Conservation (phyloP, 805 yeast genomes). For the Candida gorgasii region DNA sequence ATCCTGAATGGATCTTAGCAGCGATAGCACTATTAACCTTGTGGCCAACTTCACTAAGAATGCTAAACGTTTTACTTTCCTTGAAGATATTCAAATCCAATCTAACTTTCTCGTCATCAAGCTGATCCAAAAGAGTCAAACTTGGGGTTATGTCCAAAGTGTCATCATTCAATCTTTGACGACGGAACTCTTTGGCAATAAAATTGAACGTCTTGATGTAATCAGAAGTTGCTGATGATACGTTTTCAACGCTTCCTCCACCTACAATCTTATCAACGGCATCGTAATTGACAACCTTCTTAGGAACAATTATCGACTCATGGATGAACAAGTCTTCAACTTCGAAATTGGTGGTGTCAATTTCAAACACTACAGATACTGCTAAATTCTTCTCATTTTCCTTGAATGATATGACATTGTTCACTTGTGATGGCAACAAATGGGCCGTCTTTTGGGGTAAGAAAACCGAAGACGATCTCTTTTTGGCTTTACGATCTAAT, state of each 20-base stretch:
- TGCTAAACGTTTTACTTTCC: constrained; percentile 52
- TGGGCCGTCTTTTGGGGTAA: constrained; percentile 74
- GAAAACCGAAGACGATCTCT: constrained; percentile 85
- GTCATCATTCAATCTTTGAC: constrained; percentile 59
- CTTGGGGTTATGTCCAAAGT: constrained; percentile 49
- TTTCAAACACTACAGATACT: constrained; percentile 74
- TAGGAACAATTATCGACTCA: constrained; percentile 69
- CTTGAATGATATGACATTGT: constrained; percentile 59
- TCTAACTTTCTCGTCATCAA: constrained; percentile 82
- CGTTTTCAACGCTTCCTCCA: constrained; percentile 25
- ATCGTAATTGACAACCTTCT: constrained; percentile 52
- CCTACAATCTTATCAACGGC: constrained; percentile 54
- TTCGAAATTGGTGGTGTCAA: constrained; percentile 70
- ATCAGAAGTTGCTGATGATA: constrained; percentile 59
- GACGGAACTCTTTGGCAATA: constrained; percentile 68
- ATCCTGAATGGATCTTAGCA: constrained; percentile 65
- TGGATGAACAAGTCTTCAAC: constrained; percentile 77
- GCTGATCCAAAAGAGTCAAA: constrained; percentile 69
- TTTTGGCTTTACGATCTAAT: constrained; percentile 85
- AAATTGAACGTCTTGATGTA: constrained; percentile 64
- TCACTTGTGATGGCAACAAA: constrained; percentile 67
- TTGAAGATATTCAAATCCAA: constrained; percentile 74
- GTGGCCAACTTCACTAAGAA: constrained; percentile 74
- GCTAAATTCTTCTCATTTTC: constrained; percentile 64
- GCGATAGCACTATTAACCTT: constrained; percentile 87